Base-by-base conservation (phyloP, 176 grass and related monocot genomes). In the Carex kokanica region DNA sequence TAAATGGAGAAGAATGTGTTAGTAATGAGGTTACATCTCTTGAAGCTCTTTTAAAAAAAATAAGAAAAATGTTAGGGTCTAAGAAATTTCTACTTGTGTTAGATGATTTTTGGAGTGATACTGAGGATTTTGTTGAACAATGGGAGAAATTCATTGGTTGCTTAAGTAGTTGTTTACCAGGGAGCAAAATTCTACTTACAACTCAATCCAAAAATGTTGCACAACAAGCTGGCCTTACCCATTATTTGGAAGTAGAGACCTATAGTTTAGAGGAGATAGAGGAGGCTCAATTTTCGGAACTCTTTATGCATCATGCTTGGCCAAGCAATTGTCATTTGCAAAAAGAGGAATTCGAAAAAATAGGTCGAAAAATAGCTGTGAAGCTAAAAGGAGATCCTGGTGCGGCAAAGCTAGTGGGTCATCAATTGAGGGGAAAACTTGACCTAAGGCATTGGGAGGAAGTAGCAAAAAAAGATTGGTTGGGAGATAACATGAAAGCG, bases 171-270 rank as follows among this genome's bases (percentile, higher is more conserved):
- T 64, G 62, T 2, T 12, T 5, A 31, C 10, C 0, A 15, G 62
- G 0, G 0, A 15, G 62, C 24, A 27, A 6, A 15, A 64, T 64
- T 6, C 0, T 64, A 31, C 9, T 64, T 64, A 64, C 62, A 3
- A 15, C 24, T 15, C 62, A 31, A 7, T 64, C 2, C 0, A 4
- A 13, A 2, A 1, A 0, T 4, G 2, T 2, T 15, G 11, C 3
- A 64, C 0, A 43, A 1, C 0, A 43, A n/a, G n/a, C n/a, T n/a
- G 7, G 41, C 7, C 0, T n/a, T n/a, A 0, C 0, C 10, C 25
- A n/a, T n/a, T n/a, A n/a, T n/a, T 23, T 23, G 5, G 11, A 64
- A 32, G 25, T 8, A 31, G 1, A 64, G 0, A 14, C 11, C 12
- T 31, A 64, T 12, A 0, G 1, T 13, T 32, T 64, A 31, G 0